Evolutionary conservation across 495 filamentous ascomycete genomes (phyloP).

Genomic region (Thozetella sp.): DNA sequence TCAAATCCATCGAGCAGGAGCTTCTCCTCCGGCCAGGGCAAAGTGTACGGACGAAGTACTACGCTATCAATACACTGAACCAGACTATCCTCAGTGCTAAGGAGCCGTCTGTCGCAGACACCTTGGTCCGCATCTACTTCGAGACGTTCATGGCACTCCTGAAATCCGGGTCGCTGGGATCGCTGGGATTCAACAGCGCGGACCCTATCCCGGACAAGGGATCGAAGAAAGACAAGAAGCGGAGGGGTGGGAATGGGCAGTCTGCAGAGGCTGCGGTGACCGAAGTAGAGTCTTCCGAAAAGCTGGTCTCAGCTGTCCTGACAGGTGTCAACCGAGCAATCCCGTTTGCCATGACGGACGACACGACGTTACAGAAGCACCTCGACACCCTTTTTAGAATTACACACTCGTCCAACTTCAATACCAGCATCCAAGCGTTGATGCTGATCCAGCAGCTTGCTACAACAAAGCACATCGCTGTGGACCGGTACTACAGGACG

Average conservation of each 20-base stretch:
- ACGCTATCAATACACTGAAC: slow-evolving; percentile 93
- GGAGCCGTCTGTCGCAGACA: slow-evolving; percentile 80
- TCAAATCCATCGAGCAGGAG: slow-evolving; percentile 81
- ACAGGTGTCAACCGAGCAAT: slow-evolving; percentile 95
- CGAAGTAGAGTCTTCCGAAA: slow-evolving; percentile 69
- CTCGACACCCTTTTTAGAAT: slow-evolving; percentile 92
- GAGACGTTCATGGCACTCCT: slow-evolving; percentile 74
- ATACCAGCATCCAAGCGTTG: slow-evolving; percentile 94
- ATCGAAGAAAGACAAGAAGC: slow-evolving; percentile 11
- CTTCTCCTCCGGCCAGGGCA: slow-evolving; percentile 86
- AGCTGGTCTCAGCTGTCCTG: slow-evolving; percentile 85
- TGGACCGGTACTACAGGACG: slow-evolving; percentile 92
- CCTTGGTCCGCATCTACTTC: slow-evolving; percentile 88
- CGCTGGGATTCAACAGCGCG: slow-evolving; percentile 8
- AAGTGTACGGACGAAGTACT: slow-evolving; percentile 86
- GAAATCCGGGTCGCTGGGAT: slow-evolving; percentile 53
- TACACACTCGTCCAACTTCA: slow-evolving; percentile 97
- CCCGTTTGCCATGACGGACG: slow-evolving; percentile 83
- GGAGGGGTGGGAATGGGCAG: slow-evolving; percentile 15
- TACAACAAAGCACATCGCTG: slow-evolving; percentile 68
- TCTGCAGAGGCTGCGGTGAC: slow-evolving; percentile 27
- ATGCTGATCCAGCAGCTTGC: slow-evolving; percentile 95
- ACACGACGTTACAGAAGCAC: slow-evolving; percentile 79
- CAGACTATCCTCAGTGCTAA: slow-evolving; percentile 87
- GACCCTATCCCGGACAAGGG: slow-evolving; percentile 21